Conservation (phyloP, 306 rosid species). For the Hippophae tibetana region DNA sequence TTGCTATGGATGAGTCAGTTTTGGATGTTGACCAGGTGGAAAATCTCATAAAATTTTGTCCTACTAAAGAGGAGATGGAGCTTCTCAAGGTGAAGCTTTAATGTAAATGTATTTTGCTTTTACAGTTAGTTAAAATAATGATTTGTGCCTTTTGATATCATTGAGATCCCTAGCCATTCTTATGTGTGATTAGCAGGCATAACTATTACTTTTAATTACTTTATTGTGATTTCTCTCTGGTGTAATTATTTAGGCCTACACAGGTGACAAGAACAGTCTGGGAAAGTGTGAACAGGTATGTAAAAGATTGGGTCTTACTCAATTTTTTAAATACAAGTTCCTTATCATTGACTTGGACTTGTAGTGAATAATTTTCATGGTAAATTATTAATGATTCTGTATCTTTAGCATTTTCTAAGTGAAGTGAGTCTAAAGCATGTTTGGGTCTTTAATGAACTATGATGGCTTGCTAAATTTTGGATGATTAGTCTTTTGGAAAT, state of each 20-base stretch:
- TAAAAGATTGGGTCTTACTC: conserved; percentile 17
- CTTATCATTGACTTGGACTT: neutral
- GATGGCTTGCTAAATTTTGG: too few relatives aligned
- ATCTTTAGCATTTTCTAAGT: too few relatives aligned
- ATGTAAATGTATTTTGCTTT: conserved; percentile 8
- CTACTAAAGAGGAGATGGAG: conserved; percentile 97
- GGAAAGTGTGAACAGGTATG: conserved; percentile 98
- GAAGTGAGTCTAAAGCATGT: too few relatives aligned
- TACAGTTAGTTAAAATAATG: conserved; percentile 11
- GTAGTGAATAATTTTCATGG: neutral
- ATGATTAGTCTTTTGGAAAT: too few relatives aligned
- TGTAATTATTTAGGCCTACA: conserved; percentile 51
- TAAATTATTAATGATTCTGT: too few relatives aligned
- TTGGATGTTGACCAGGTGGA: conserved; percentile 97
- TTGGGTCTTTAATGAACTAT: too few relatives aligned
- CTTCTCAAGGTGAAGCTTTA: conserved; percentile 70
- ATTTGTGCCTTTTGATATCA: conserved; percentile 9
- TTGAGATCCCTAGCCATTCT: conserved; percentile 3
- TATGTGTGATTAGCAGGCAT: conserved; percentile 15
- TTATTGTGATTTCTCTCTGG: conserved; percentile 24
- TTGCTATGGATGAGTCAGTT: conserved; percentile 84
- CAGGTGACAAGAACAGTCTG: conserved; percentile 71
- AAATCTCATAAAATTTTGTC: conserved; percentile 87
- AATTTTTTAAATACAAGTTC: conserved; percentile 7
- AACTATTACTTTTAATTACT: conserved; percentile 6